Evolutionary conservation across 2,329 filamentous ascomycete genomes (phyloP).

Genomic region (Mariannaea elegans): DNA sequence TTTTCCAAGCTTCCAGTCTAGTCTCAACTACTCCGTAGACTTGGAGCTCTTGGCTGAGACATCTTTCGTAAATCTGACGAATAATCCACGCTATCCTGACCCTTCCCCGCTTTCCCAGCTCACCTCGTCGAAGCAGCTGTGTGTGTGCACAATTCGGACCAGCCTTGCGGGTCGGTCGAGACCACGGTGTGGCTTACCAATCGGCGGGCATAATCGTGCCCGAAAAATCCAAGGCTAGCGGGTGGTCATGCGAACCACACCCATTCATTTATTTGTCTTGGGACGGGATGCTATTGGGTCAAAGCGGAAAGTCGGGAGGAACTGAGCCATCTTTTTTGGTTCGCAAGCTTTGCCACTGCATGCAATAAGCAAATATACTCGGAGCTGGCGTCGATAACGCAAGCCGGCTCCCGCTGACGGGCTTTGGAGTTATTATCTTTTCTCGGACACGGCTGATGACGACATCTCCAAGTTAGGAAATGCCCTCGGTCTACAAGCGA

Average conservation of each 20-base stretch:
- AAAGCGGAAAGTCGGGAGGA: not conserved
- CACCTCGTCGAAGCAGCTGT: too few species aligned
- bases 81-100: not conserved
- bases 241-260: slow-evolving; percentile 15
- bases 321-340: not conserved
- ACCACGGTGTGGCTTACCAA: slow-evolving; percentile 16
- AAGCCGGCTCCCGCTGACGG: not conserved
- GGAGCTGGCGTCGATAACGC: not conserved
- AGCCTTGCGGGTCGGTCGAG: slow-evolving; percentile 7
- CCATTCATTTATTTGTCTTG: not conserved
- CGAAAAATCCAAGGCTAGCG: not conserved
- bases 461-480: slow-evolving; percentile 8
- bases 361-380: not conserved
- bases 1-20: slow-evolving; percentile 1
- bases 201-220: slow-evolving; percentile 2
- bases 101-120: not conserved
- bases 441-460: slow-evolving; percentile 9
- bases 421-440: not conserved
- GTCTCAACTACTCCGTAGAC: not conserved
- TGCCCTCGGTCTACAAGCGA: not conserved
- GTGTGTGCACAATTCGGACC: too few species aligned
- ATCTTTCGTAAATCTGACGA: not conserved
- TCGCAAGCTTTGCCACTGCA: not conserved
- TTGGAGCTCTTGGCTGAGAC: not conserved
- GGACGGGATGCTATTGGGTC: slow-evolving; percentile 1